Evolutionary conservation across 306 rosid genomes (phyloP).

Genomic region (Dalbergia cultrata): DNA sequence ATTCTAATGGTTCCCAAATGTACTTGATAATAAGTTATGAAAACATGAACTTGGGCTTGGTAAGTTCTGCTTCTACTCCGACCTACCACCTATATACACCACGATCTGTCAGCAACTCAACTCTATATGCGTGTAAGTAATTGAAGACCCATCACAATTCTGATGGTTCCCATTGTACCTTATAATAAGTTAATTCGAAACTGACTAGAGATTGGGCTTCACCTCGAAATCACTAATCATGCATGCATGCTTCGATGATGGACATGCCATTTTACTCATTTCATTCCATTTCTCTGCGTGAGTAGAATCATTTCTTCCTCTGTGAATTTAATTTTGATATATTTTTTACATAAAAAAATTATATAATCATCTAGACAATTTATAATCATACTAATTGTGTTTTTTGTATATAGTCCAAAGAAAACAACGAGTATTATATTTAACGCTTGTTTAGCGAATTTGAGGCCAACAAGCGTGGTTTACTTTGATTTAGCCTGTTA

Average conservation of each 20-base stretch:
- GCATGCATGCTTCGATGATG: neutral
- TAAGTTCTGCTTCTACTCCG: neutral
- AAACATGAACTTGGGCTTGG: constrained; percentile 7
- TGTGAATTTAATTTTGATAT: no score
- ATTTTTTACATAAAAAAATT: no score
- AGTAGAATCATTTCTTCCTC: no score
- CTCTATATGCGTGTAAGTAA: neutral
- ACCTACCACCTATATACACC: neutral
- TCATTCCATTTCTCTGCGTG: neutral
- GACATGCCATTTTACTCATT: constrained; percentile 2
- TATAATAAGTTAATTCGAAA: constrained; percentile 16
- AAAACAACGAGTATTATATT: no score
- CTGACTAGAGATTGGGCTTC: constrained; percentile 31
- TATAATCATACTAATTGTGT: no score
- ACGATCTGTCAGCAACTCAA: constrained; percentile 19
- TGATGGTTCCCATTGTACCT: constrained; percentile 31
- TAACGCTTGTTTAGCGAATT: neutral
- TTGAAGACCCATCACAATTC: constrained; percentile 15
- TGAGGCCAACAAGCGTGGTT: no score
- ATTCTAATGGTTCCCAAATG: constrained; percentile 20
- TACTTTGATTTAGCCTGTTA: no score
- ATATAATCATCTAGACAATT: no score
- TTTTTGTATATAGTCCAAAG: no score
- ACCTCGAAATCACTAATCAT: neutral
- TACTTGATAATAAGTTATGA: neutral